Base-by-base conservation (phyloP, 768 basidiomycete species). In the Sporobolomyces roseus region DNA sequence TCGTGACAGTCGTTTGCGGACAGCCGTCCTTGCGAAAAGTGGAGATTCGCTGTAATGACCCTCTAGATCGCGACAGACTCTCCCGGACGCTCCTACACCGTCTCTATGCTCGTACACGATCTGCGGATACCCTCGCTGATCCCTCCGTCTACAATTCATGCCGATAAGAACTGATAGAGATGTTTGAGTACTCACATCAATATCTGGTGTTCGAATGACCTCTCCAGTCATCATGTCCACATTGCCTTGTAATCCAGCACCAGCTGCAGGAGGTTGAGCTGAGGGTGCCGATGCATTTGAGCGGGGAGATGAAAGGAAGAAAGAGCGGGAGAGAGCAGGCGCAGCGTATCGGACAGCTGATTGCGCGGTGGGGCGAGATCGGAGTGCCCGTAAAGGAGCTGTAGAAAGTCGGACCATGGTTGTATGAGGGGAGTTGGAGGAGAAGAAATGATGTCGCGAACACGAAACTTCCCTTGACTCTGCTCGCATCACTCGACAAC, bases 221-320 rank as follows among this genome's bases (percentile, higher is more conserved):
- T 85, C 83, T 49, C 83, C 84, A 23, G 84, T 85, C 81, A 83
- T 83, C 21, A 80, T 77, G 74, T 84, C 83, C 21, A 73, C 35
- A 23, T 53, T 48, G 0, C 43, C n/a, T 2, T 45, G 32, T 1
- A 54, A 46, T 7, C 61, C 25, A 1, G 67, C 25, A 12, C 66
- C 71, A 4, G 65, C 49, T 13, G 43, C 32, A 0, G 71, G 71
- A 16, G 63, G 58, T 6, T 29, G 54, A 0, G 71, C 19, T 1
- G 53, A 25, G 33, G 61, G 30, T 14, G 61, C 25, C 35, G 52
- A 38, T 21, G 50, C 58, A 41, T 60, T 60, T 38, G 33, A 29
- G 17, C 43, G 59, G 4, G 46, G 53, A 21, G 54, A 1, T 25
- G 71, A 56, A 35, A 53, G 19, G 52, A 29, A 21, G 60, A 72